phyloP scores from a whole-genome alignment of 805 yeast genomes.

The Wickerhamomyces kurtzmanii region DNA sequence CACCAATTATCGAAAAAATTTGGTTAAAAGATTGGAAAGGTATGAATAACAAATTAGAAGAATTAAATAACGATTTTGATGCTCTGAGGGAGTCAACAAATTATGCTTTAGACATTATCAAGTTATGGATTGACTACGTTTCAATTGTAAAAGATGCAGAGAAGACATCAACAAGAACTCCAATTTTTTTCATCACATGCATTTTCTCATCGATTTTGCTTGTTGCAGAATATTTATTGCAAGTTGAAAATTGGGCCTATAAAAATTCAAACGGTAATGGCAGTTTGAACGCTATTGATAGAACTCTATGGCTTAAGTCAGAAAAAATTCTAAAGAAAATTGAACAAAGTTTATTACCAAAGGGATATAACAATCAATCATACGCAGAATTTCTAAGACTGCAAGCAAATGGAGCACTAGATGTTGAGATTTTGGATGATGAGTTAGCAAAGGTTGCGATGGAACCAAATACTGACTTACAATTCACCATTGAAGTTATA shows the following conservation, averaged over 20 bases:
- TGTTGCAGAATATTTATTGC: conserved; percentile 51
- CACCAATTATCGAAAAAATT: conserved; percentile 50
- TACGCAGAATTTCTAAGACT: conserved; percentile 49
- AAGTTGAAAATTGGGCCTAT: conserved; percentile 45
- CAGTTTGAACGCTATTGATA: conserved; percentile 36
- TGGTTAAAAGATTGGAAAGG: conserved; percentile 61
- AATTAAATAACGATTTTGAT: conserved; percentile 43
- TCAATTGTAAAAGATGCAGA: conserved; percentile 55
- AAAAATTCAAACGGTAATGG: conserved; percentile 12
- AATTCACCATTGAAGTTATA: conserved; percentile 36
- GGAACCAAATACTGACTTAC: conserved; percentile 31
- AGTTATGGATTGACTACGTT: conserved; percentile 67
- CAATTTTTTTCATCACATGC: conserved; percentile 67
- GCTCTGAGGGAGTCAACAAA: conserved; percentile 55
- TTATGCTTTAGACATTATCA: conserved; percentile 47
- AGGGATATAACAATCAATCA: conserved; percentile 38
- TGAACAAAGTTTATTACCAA: conserved; percentile 46
- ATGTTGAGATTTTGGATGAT: conserved; percentile 38
- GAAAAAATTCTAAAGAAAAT: conserved; percentile 50
- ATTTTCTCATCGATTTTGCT: conserved; percentile 53
- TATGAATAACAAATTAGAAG: conserved; percentile 45
- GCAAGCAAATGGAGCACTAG: conserved; percentile 52
- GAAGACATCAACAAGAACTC: conserved; percentile 61
- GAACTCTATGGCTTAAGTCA: conserved; percentile 57
- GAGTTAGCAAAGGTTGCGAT: conserved; percentile 37